These are phyloP conservation scores for Hymenoscyphus linearis DNA, from an alignment of 2,329 filamentous ascomycete genomes.

Conservation along the genomic window DNA sequence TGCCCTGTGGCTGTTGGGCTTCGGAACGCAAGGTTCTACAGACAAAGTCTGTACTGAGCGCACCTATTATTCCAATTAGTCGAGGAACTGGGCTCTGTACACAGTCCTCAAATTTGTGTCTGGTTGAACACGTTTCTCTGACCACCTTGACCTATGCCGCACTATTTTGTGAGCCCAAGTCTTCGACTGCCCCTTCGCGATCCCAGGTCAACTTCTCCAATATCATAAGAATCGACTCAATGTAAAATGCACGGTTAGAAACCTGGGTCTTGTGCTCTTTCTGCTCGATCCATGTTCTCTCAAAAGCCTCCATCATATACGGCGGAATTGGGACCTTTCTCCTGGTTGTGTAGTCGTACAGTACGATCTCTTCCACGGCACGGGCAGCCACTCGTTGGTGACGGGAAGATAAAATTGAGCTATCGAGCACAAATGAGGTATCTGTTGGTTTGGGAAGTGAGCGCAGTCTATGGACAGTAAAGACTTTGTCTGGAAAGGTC, in stretches of 20 bases:
- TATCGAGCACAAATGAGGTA: slow-evolving; percentile 54
- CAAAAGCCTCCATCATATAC: slow-evolving; percentile 59
- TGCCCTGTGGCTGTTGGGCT: not conserved
- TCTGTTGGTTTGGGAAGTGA: slow-evolving; percentile 13
- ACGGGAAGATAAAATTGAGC: slow-evolving; percentile 67
- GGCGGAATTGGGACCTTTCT: slow-evolving; percentile 52
- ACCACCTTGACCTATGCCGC: not conserved
- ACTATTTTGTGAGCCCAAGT: slow-evolving; percentile 42
- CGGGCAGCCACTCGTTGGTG: slow-evolving; percentile 68
- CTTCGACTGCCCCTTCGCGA: slow-evolving; percentile 63
- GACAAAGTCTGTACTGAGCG: not conserved
- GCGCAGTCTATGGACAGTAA: slow-evolving; percentile 74
- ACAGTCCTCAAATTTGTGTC: not conserved
- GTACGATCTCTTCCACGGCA: slow-evolving; percentile 70
- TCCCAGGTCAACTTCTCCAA: slow-evolving; percentile 75
- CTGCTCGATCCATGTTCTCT: slow-evolving; percentile 55
- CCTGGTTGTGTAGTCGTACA: slow-evolving; percentile 65
- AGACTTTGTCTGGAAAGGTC: slow-evolving; percentile 75
- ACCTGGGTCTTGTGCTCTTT: slow-evolving; percentile 50
- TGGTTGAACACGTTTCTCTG: not conserved
- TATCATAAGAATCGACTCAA: slow-evolving; percentile 52
- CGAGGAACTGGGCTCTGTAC: not conserved
- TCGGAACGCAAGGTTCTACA: not conserved
- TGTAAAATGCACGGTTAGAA: slow-evolving; percentile 58
- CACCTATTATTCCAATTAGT: not conserved